Evolutionary conservation across 768 basidiomycete genomes (phyloP).

Genomic region (Kwoniella shandongensis): DNA sequence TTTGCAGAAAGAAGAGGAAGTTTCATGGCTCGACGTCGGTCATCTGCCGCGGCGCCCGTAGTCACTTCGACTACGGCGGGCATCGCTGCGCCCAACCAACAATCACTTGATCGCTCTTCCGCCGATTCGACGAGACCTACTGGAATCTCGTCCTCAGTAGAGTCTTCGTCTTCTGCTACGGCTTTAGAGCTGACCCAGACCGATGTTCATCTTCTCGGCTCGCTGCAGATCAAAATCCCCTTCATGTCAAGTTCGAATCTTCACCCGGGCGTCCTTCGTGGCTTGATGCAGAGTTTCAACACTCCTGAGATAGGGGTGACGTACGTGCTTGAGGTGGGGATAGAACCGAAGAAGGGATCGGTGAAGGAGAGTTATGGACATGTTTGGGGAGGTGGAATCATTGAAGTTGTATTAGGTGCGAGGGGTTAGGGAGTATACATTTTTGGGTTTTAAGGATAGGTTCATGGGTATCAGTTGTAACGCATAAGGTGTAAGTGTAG

Average conservation of each 20-base stretch:
- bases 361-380: slow-evolving; percentile 44
- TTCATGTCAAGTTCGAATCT: background rate
- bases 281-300: slow-evolving; percentile 36
- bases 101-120: too few relatives aligned
- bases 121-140: too few relatives aligned
- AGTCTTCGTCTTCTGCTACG: background rate
- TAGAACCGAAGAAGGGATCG: slow-evolving; percentile 40
- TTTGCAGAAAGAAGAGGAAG: background rate
- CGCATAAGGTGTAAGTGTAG: too few relatives aligned
- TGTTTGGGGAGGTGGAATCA: slow-evolving; percentile 48
- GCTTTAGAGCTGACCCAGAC: slow-evolving; percentile 20
- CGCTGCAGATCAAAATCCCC: slow-evolving; percentile 13
- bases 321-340: slow-evolving; percentile 44
- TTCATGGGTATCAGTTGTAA: too few relatives aligned
- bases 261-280: slow-evolving; percentile 1
- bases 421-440: background rate
- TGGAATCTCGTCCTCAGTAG: background rate
- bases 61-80: too few relatives aligned
- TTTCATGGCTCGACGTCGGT: background rate
- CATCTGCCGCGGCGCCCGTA: background rate
- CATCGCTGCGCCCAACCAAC: too few relatives aligned
- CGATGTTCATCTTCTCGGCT: slow-evolving; percentile 43
- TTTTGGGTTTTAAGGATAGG: too few relatives aligned
- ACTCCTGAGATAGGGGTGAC: slow-evolving; percentile 40
- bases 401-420: slow-evolving; percentile 41